A percentile compares a stretch with the other conserved stretches of the same genome.
These are phyloP conservation scores for Vicia faba DNA, from an alignment of 306 rosid genomes.

Conservation along the genomic window DNA sequence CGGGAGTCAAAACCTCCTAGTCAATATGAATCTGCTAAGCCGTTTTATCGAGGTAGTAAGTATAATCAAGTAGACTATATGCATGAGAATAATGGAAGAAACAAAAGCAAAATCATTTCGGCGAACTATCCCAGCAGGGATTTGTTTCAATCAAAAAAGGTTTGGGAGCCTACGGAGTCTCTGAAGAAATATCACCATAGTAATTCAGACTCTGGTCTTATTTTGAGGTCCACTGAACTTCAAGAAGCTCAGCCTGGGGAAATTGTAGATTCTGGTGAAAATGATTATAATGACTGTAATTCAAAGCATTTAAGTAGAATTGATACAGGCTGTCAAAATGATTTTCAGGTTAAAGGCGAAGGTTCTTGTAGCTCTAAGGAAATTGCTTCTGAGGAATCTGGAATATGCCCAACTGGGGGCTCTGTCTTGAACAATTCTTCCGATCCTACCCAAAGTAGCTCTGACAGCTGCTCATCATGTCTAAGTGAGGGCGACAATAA, in stretches of 20 bases:
- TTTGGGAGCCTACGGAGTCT: conserved; percentile 89
- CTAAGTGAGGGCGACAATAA: conserved; percentile 88
- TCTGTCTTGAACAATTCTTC: conserved; percentile 45
- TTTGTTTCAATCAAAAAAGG: conserved; percentile 69
- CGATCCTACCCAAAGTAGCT: conserved; percentile 54
- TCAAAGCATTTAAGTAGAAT: conserved; percentile 54
- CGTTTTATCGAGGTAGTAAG: conserved; percentile 59
- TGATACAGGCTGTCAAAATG: conserved; percentile 52
- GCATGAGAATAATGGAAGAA: conserved; percentile 71
- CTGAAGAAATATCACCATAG: conserved; percentile 72
- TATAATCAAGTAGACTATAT: conserved; percentile 57
- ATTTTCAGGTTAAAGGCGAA: conserved; percentile 43
- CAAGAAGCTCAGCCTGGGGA: conserved; percentile 51
- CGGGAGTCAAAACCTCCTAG: conserved; percentile 62
- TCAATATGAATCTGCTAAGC: conserved; percentile 71
- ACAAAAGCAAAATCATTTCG: conserved; percentile 59
- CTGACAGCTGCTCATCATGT: conserved; percentile 83
- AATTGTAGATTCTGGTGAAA: conserved; percentile 45
- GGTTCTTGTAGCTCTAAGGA: conserved; percentile 50
- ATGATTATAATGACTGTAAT: conserved; percentile 49
- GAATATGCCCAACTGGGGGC: conserved; percentile 34
- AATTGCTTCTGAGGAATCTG: conserved; percentile 51
- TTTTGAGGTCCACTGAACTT: conserved; percentile 51
- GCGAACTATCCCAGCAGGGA: conserved; percentile 66
- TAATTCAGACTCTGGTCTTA: conserved; percentile 74